phyloP scores from a whole-genome alignment of 345 rosid genomes.

The Noccaea caerulescens region DNA sequence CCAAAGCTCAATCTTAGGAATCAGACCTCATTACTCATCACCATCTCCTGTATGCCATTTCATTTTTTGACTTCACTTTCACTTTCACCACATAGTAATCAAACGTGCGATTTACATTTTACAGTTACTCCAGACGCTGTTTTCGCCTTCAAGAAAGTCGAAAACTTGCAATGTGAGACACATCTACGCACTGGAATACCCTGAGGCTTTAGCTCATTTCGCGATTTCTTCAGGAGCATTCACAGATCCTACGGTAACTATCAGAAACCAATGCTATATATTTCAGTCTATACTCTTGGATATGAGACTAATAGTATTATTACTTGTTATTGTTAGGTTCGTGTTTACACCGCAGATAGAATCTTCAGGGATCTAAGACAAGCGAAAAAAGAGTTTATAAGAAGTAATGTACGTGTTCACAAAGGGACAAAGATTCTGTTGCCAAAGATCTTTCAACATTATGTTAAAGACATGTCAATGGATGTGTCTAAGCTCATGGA shows the following conservation, averaged over 20 bases:
- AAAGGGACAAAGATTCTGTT: conserved; percentile 69
- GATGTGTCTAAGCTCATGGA: conserved; percentile 52
- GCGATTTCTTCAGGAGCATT: conserved; percentile 75
- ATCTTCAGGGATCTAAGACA: conserved; percentile 66
- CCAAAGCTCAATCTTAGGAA: conserved; percentile 74
- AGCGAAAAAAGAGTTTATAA: conserved; percentile 65
- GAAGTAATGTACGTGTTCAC: conserved; percentile 57
- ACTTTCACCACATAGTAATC: neutral
- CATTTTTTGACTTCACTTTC: neutral
- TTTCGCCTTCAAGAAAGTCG: conserved; percentile 74
- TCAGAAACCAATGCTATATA: neutral
- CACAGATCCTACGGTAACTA: conserved; percentile 73
- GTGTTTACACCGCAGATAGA: conserved; percentile 62
- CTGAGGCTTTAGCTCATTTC: conserved; percentile 85
- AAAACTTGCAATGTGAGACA: conserved; percentile 58
- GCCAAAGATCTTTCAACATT: conserved; percentile 65
- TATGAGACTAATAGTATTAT: neutral
- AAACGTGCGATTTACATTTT: neutral
- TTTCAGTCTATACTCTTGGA: neutral
- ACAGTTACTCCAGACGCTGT: conserved; percentile 79
- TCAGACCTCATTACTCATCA: conserved; percentile 61
- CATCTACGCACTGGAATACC: conserved; percentile 73
- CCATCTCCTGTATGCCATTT: conserved; percentile 56
- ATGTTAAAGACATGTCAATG: conserved; percentile 69
- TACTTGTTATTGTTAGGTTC: conserved; percentile 51